Percentiles rank a stretch among this genome's conserved stretches.
Conservation (phyloP, 768 basidiomycete species). For the Tephrocybe sp. region DNA sequence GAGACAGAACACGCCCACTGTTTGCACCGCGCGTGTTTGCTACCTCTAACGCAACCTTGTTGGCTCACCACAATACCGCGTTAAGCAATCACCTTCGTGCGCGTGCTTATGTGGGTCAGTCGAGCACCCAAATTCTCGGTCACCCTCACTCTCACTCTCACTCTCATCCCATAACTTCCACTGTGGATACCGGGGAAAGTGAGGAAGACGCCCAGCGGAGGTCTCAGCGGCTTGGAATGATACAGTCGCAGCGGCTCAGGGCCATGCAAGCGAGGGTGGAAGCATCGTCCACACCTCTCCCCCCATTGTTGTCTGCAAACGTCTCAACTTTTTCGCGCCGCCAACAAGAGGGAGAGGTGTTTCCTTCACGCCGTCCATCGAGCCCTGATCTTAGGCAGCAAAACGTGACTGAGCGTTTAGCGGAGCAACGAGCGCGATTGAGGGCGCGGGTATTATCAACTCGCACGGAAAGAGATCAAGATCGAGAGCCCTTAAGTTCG, state of each 20-base stretch:
- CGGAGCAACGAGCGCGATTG: slow-evolving; percentile 8
- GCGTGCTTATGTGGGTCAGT: slow-evolving; percentile 13
- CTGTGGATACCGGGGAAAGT: slow-evolving; percentile 39
- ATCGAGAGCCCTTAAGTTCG: background rate
- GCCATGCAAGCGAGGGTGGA: too few relatives aligned
- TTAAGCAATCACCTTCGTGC: slow-evolving; percentile 2
- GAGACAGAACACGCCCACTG: background rate
- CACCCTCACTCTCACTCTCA: slow-evolving; percentile 23
- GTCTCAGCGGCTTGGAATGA: slow-evolving; percentile 35
- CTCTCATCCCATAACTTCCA: slow-evolving; percentile 28
- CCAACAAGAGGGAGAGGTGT: too few relatives aligned
- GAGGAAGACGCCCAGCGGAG: slow-evolving; percentile 41
- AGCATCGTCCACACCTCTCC: background rate
- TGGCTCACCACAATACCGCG: too few relatives aligned
- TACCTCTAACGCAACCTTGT: too few relatives aligned
- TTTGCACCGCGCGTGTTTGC: background rate
- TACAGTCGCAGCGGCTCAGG: slow-evolving; percentile 18
- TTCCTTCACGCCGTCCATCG: background rate
- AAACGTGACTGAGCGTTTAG: background rate
- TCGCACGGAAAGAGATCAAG: background rate
- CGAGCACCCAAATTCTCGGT: background rate
- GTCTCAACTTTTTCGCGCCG: too few relatives aligned
- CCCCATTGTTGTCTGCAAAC: too few relatives aligned
- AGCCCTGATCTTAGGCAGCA: background rate
- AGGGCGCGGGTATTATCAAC: background rate